Conservation (phyloP, 2,329 filamentous ascomycete species). For the Arthrobotrys sinensis region DNA sequence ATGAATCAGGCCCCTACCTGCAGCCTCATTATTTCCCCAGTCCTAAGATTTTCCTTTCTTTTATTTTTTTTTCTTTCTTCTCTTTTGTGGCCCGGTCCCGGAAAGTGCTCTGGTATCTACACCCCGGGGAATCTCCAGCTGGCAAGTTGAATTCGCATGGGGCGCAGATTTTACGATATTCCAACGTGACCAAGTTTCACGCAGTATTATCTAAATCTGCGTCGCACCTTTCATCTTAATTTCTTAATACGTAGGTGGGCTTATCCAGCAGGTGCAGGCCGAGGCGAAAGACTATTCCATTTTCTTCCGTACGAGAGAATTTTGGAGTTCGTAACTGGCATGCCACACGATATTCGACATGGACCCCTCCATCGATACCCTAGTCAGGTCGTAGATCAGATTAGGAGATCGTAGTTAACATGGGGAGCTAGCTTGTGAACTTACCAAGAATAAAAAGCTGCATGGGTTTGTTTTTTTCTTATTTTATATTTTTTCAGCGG, state of each 20-base stretch:
- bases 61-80: conserved; percentile 24
- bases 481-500: conserved; percentile 23
- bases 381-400: conserved; percentile 40
- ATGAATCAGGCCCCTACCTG: conserved; percentile 39
- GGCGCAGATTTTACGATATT: conserved; percentile 39
- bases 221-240: conserved; percentile 51
- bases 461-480: conserved; percentile 18
- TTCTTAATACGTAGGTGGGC: conserved; percentile 44
- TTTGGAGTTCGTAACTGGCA: conserved; percentile 44
- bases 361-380: conserved; percentile 31
- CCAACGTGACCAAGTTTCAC: conserved; percentile 53
- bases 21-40: conserved; percentile 22
- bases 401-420: conserved; percentile 49
- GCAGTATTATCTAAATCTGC: conserved; percentile 39
- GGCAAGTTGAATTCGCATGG: conserved; percentile 8
- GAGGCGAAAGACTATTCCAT: conserved; percentile 34
- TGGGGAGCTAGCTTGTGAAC: conserved; percentile 46
- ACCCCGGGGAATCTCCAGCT: conserved; percentile 27
- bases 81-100: conserved; percentile 17
- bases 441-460: conserved; percentile 27
- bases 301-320: conserved; percentile 52
- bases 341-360: conserved; percentile 35
- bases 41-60: conserved; percentile 41
- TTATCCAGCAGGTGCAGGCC: conserved; percentile 44
- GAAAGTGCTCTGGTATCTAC: conserved; percentile 3